A percentile compares a stretch with the other conserved stretches of the same genome.
Conservation (phyloP, 1,139 yeast species). For the Geotrichum cucujoidarum region DNA sequence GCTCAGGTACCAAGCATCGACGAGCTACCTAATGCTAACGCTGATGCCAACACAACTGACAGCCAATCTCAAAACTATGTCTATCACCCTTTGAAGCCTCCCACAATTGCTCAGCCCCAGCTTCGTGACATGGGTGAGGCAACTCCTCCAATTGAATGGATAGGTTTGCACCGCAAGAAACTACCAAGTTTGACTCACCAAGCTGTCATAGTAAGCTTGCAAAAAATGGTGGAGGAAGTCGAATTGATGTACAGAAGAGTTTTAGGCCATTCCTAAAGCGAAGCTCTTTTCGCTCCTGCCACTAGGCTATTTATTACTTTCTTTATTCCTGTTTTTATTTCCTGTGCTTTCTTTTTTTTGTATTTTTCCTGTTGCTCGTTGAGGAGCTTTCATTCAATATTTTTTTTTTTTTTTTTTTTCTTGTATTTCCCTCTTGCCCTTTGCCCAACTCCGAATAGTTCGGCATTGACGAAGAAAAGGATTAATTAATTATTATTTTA, state of each 20-base stretch:
- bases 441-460: too few relatives aligned
- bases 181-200: slow-evolving; percentile 87
- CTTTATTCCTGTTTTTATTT: not conserved
- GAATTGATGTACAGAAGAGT: slow-evolving; percentile 33
- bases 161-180: slow-evolving; percentile 81
- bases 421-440: not conserved
- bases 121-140: slow-evolving; percentile 90
- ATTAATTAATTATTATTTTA: not conserved
- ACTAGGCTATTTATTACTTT: not conserved
- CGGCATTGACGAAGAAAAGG: too few relatives aligned
- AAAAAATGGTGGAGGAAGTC: slow-evolving; percentile 61
- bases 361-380: not conserved
- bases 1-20: not conserved
- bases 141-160: slow-evolving; percentile 97
- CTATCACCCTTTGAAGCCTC: slow-evolving; percentile 67
- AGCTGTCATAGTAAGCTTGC: slow-evolving; percentile 65
- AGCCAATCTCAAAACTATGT: slow-evolving; percentile 39
- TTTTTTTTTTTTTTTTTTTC: not conserved
- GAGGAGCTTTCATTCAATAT: too few relatives aligned
- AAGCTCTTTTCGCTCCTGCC: not conserved
- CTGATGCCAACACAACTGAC: not conserved
- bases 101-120: slow-evolving; percentile 83
- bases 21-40: not conserved
- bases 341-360: not conserved
- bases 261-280: slow-evolving; percentile 25